Conservation (phyloP, 345 rosid genomes). For the Erodium maritimum region DNA sequence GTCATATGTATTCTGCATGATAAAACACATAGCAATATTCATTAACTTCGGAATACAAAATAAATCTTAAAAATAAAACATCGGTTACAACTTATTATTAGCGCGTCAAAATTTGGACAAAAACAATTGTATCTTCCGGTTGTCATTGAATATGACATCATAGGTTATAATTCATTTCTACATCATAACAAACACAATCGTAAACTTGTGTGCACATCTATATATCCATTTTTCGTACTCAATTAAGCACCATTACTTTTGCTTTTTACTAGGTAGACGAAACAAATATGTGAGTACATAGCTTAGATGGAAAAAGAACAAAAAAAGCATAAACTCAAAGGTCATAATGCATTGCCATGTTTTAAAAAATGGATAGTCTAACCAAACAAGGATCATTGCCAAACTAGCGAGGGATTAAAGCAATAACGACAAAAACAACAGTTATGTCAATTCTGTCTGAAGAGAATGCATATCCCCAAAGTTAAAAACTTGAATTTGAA, state of each 20-base stretch:
- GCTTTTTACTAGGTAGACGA: not conserved
- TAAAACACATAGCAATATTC: slow-evolving; percentile 4
- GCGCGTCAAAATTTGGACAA: not conserved
- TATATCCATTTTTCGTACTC: not conserved
- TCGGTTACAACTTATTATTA: not conserved
- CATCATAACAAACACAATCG: not conserved
- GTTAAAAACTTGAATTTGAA: not conserved
- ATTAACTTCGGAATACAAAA: not conserved
- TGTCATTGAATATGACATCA: not conserved
- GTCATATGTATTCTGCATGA: slow-evolving; percentile 66
- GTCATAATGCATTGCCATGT: not conserved
- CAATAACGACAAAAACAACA: not conserved
- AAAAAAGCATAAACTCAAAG: not conserved
- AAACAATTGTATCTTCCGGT: not conserved
- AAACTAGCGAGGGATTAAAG: not conserved
- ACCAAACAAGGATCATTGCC: not conserved
- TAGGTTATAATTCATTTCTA: not conserved
- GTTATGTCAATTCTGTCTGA: not conserved
- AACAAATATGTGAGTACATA: not conserved
- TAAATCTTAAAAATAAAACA: not conserved
- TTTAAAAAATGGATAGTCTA: not conserved
- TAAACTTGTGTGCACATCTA: not conserved
- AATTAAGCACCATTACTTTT: not conserved
- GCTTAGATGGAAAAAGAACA: not conserved
- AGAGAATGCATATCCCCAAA: not conserved